Evolutionary conservation across 352 stramenopile genomes (phyloP).

Genomic region (Pythium guiyangense): DNA sequence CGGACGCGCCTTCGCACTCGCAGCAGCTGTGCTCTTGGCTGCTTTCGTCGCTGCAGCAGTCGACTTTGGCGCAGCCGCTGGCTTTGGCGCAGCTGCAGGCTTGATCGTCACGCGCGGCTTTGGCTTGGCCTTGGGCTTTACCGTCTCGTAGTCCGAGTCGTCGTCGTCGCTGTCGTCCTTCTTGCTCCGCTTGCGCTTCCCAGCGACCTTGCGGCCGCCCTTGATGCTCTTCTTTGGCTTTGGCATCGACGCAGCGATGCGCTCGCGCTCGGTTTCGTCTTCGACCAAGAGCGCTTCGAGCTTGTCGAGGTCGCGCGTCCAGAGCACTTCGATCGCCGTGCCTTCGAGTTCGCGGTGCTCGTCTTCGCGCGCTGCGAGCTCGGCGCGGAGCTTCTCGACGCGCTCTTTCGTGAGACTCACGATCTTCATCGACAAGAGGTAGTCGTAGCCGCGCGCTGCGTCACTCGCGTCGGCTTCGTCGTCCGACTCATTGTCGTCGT

Average conservation of each 20-base stretch:
- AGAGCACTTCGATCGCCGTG: conserved; percentile 89
- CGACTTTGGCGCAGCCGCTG: conserved; percentile 18
- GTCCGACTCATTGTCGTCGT: conserved; percentile 35
- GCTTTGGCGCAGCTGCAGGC: conserved; percentile 13
- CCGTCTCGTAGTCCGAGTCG: conserved; percentile 63
- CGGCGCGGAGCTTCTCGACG: conserved; percentile 87
- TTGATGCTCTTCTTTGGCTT: conserved; percentile 48
- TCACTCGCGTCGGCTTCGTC: conserved; percentile 28
- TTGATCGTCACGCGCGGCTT: conserved; percentile 34
- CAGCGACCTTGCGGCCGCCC: conserved; percentile 30
- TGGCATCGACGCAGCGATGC: conserved; percentile 47
- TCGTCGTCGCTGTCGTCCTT: conserved; percentile 38
- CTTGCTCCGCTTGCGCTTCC: conserved; percentile 52
- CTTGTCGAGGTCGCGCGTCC: conserved; percentile 91
- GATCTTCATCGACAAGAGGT: conserved; percentile 95
- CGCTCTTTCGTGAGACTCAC: conserved; percentile 92
- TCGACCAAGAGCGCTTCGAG: conserved; percentile 72
- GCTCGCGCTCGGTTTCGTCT: conserved; percentile 52
- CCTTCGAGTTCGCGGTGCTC: conserved; percentile 81
- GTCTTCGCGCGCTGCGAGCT: conserved; percentile 83
- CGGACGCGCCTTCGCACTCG: conserved; percentile 12
- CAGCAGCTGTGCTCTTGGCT: conserved; percentile 19
- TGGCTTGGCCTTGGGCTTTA: conserved; percentile 31
- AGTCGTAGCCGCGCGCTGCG: conserved; percentile 86
- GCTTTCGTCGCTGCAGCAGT: conserved; percentile 19